Evolutionary conservation across 805 yeast genomes (phyloP).

Genomic region (Hanseniaspora taiwanica): DNA sequence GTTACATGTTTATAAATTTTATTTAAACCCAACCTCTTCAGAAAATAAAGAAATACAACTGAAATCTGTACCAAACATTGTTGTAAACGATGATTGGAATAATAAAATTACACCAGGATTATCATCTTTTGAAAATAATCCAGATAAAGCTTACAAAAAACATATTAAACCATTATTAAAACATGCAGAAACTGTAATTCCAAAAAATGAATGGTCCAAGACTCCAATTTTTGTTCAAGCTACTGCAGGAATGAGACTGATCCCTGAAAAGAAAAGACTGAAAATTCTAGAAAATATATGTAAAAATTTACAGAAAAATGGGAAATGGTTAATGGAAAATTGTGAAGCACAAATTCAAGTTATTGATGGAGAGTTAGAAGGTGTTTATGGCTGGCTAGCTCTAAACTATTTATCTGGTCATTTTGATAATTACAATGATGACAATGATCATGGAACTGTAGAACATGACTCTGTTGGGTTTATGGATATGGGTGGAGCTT

Average conservation of each 20-base stretch:
- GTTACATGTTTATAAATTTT: conserved; percentile 48
- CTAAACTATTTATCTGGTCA: conserved; percentile 70
- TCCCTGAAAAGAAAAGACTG: conserved; percentile 40
- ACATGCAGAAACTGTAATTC: conserved; percentile 61
- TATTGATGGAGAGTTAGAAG: conserved; percentile 92
- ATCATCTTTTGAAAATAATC: conserved; percentile 46
- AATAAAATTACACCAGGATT: conserved; percentile 73
- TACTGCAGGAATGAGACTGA: conserved; percentile 91
- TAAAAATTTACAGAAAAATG: conserved; percentile 27
- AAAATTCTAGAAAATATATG: conserved; percentile 52
- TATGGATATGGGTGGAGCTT: conserved; percentile 99
- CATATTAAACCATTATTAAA: conserved; percentile 57
- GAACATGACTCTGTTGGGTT: conserved; percentile 66
- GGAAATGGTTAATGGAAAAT: conserved; percentile 38
- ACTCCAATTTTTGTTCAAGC: conserved; percentile 90
- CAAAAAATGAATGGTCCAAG: conserved; percentile 38
- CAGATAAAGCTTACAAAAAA: conserved; percentile 48
- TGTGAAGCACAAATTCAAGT: conserved; percentile 68
- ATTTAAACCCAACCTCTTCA: conserved; percentile 10
- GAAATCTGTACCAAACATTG: conserved; percentile 54
- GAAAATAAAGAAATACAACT: conserved; percentile 23
- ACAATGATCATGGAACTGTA: conserved; percentile 9
- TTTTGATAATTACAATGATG: conserved; percentile 35
- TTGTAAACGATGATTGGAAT: conserved; percentile 56
- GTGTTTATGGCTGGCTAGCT: conserved; percentile 91